These are phyloP conservation scores for Salinomyces thailandicus DNA, from an alignment of 2,329 filamentous ascomycete genomes.

Conservation along the genomic window DNA sequence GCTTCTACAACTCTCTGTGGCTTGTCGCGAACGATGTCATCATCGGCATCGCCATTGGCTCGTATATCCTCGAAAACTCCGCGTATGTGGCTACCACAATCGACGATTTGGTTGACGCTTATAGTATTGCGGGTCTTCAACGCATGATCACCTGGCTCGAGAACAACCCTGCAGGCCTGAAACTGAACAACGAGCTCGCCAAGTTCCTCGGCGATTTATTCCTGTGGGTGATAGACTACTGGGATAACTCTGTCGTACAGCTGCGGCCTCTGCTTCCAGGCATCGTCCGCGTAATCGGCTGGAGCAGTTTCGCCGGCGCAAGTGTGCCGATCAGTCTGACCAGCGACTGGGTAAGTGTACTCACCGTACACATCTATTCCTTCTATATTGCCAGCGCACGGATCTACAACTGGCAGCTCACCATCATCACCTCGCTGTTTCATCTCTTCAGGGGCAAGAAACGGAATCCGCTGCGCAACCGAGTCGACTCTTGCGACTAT, in stretches of 20 bases:
- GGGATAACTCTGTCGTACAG: slow-evolving; percentile 72
- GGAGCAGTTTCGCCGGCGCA: slow-evolving; percentile 88
- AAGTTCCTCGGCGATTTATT: slow-evolving; percentile 93
- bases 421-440: slow-evolving; percentile 93
- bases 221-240: slow-evolving; percentile 97
- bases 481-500: slow-evolving; percentile 98
- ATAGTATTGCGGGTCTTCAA: slow-evolving; percentile 80
- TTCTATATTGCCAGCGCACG: slow-evolving; percentile 95
- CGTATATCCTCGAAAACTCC: slow-evolving; percentile 93
- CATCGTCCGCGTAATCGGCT: slow-evolving; percentile 85
- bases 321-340: slow-evolving; percentile 95
- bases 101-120: slow-evolving; percentile 61
- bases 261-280: slow-evolving; percentile 71
- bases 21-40: slow-evolving; percentile 98
- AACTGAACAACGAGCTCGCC: slow-evolving; percentile 87
- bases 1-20: slow-evolving; percentile 98
- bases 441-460: slow-evolving; percentile 98
- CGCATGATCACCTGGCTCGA: slow-evolving; percentile 90
- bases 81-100: slow-evolving; percentile 73
- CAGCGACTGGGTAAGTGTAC: slow-evolving; percentile 79
- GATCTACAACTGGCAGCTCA: slow-evolving; percentile 98
- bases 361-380: slow-evolving; percentile 93
- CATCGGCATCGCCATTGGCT: slow-evolving; percentile 90
- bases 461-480: slow-evolving; percentile 89
- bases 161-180: slow-evolving; percentile 88